phyloP scores from a whole-genome alignment of 345 rosid genomes.

The Brassica rapa region DNA sequence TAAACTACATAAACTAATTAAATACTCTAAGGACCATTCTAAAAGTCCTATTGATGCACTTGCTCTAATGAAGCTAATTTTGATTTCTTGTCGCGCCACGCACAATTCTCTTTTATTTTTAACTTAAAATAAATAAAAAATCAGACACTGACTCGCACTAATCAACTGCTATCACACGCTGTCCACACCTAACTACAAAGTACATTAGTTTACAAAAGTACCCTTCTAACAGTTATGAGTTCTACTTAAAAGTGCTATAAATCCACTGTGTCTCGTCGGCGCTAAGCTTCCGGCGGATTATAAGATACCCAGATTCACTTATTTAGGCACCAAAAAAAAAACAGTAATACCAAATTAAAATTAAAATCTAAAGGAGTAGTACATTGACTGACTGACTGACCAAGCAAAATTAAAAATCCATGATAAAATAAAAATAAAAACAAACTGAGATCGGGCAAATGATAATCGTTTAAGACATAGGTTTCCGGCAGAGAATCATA shows the following conservation, averaged over 20 bases:
- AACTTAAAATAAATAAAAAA: neutral
- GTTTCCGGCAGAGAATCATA: conserved; percentile 94
- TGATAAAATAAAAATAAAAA: neutral
- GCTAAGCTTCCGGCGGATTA: conserved; percentile 8
- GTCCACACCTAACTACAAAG: conserved; percentile 15
- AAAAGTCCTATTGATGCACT: too few relatives aligned
- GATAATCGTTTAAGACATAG: conserved; percentile 47
- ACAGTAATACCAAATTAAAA: conserved; percentile 1
- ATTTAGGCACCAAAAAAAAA: neutral
- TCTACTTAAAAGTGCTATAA: neutral
- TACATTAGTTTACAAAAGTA: conserved; percentile 26
- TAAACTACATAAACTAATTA: too few relatives aligned
- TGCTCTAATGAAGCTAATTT: neutral
- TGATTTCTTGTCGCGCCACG: conserved; percentile 21
- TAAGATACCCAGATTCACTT: neutral
- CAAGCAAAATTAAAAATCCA: conserved; percentile 4
- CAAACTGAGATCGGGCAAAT: conserved; percentile 21
- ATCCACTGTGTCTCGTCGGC: neutral
- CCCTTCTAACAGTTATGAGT: neutral
- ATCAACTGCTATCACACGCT: conserved; percentile 9
- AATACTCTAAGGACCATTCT: too few relatives aligned
- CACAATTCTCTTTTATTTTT: neutral
- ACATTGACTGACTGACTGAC: conserved; percentile 7
- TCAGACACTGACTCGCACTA: conserved; percentile 20
- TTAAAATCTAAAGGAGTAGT: conserved; percentile 20